Conservation (phyloP, 164 flowering plant species). For the Berberis vulgaris region DNA sequence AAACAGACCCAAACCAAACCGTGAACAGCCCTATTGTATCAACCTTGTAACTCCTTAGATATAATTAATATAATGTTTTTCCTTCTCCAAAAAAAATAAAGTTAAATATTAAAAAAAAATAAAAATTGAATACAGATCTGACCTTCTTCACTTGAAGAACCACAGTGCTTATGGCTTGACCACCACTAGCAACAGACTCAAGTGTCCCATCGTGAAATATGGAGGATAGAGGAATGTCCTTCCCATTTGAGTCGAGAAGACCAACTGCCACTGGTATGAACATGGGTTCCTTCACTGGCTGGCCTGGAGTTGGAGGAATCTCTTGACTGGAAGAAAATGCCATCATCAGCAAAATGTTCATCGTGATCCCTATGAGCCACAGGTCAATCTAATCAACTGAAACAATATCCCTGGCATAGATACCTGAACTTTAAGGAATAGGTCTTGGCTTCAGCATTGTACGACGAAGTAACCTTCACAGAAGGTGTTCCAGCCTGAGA, state of each 20-base stretch:
- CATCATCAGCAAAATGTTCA: neutral
- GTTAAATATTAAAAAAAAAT: too few relatives aligned
- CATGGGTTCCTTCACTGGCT: conserved; percentile 86
- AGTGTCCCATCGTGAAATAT: conserved; percentile 59
- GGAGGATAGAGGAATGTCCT: conserved; percentile 66
- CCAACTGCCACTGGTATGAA: conserved; percentile 86
- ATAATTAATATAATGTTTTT: too few relatives aligned
- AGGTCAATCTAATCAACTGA: conserved; percentile 1
- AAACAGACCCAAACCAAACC: too few relatives aligned
- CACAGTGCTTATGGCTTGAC: conserved; percentile 44
- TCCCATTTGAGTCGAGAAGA: conserved; percentile 71
- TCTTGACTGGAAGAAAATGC: conserved; percentile 54
- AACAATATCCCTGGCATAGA: neutral
- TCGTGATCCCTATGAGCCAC: too few relatives aligned
- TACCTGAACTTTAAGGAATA: conserved; percentile 80
- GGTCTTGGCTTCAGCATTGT: conserved; percentile 60
- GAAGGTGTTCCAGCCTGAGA: conserved; percentile 96
- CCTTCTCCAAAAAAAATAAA: too few relatives aligned
- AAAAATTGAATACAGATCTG: conserved; percentile 2
- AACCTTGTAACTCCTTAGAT: too few relatives aligned
- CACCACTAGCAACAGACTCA: conserved; percentile 34
- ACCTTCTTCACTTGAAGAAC: conserved; percentile 83
- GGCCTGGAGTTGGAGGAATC: conserved; percentile 88
- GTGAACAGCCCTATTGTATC: too few relatives aligned
- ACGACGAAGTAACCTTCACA: conserved; percentile 66